Percentiles rank a stretch among this genome's conserved stretches.
phyloP scores from a whole-genome alignment of 129 eudicot genomes.

The Chrysanthemum makinoi region DNA sequence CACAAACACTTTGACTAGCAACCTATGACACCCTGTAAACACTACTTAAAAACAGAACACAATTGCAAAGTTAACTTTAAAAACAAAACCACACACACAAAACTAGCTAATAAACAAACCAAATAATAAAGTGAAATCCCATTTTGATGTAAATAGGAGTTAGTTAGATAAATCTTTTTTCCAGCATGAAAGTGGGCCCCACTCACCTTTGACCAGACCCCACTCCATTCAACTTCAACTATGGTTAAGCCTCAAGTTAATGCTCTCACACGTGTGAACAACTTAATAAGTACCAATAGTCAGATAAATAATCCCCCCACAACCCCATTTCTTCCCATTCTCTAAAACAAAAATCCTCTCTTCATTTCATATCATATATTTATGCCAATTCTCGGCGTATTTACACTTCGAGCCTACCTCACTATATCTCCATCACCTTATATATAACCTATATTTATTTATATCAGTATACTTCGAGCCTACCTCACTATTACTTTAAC shows the following conservation, averaged over 20 bases:
- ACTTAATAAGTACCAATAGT: constrained; percentile 33
- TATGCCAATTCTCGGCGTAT: constrained; percentile 1
- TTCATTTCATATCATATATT: constrained; percentile 1
- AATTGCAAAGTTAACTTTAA: constrained; percentile 1
- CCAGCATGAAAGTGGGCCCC: constrained; percentile 41
- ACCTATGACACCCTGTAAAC: too few relatives aligned
- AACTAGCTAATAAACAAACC: constrained; percentile 23
- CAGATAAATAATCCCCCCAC: constrained; percentile 34
- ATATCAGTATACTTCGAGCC: not conserved
- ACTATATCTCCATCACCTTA: too few relatives aligned
- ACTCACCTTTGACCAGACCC: constrained; percentile 47
- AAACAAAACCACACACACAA: constrained; percentile 9
- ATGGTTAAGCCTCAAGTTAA: constrained; percentile 45
- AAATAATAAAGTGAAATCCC: constrained; percentile 22
- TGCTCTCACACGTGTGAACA: constrained; percentile 72
- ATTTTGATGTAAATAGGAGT: constrained; percentile 47
- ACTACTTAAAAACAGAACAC: not conserved
- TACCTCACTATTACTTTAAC: too few relatives aligned
- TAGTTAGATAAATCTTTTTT: constrained; percentile 36
- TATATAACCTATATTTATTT: too few relatives aligned
- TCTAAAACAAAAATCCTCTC: constrained; percentile 37
- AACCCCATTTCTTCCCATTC: constrained; percentile 35
- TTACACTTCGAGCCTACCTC: not conserved
- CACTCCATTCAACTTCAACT: constrained; percentile 36
- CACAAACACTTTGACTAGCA: too few relatives aligned